Base-by-base conservation (phyloP, 148 eudicot genomes). In the Chenopodium berlandieri region DNA sequence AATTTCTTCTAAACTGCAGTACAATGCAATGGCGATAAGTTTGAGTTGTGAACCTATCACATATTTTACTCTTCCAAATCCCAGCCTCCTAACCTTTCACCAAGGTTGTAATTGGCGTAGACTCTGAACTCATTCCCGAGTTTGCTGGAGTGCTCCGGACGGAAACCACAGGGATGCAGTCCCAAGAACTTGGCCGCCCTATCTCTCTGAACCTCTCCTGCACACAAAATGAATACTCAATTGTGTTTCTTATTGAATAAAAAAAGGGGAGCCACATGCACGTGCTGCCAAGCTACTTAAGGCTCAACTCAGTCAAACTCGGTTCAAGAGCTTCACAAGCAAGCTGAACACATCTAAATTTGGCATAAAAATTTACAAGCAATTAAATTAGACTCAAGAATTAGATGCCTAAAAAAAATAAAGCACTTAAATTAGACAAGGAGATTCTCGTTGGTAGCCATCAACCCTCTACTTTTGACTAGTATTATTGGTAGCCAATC, bases 91-190 rank as follows among this genome's bases (percentile, higher is more conserved):
- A 95, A 83, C 84, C 99, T 90, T 81, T 80, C 80, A 73, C 88
- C 98, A 78, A 98, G 99, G 78, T 95, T 89, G 81, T 95, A 94
- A 85, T 92, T 95, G 73, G 99, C 94, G 81, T 90, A 95, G 44
- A 95, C 89, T 11, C 89, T 85, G 85, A 95, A 95, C 84, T 91
- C 99, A 75, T 95, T 95, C 34, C 99, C 99, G 27, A 95, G 94
- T 88, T 95, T 95, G 91, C 90, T 92, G 32, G 98, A 86, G 86
- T 95, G 99, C 80, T 85, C 85, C 46, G 98, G 99, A 75, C 86
- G 91, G 82, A 95, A 95, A 50, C 91, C 92, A 87, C 99, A 95
- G 34, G 97, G 93, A n/a, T 75, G 88, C 86, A 94, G 76, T 69
- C 89, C 92, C 68, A 94, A 85, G 40, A 95, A 90, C 85, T 88